phyloP scores from a whole-genome alignment of 345 rosid species.

The Bruguiera gymnorhiza region DNA sequence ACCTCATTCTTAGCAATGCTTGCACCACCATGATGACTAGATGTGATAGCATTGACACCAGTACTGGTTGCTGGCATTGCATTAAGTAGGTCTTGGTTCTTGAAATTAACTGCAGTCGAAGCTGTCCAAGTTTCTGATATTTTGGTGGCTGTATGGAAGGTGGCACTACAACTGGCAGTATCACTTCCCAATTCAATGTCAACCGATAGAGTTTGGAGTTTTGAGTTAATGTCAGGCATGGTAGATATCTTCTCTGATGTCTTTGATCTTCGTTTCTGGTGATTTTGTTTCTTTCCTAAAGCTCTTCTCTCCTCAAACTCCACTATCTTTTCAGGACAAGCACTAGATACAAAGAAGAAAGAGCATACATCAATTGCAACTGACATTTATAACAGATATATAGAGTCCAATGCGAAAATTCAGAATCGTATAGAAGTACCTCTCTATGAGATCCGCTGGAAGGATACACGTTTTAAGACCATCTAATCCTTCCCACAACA shows the following conservation, averaged over 20 bases:
- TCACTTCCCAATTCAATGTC: constrained; percentile 40
- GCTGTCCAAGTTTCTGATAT: constrained; percentile 24
- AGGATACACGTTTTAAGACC: constrained; percentile 66
- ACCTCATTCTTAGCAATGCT: constrained; percentile 35
- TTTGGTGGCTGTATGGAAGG: constrained; percentile 19
- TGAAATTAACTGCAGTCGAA: constrained; percentile 8
- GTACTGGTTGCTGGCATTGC: constrained; percentile 25
- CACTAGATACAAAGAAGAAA: constrained; percentile 36
- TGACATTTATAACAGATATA: not conserved
- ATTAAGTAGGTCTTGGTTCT: constrained; percentile 14
- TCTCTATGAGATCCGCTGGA: constrained; percentile 72
- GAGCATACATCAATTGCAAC: not conserved
- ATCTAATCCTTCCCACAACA: constrained; percentile 59
- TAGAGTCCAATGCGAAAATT: not conserved
- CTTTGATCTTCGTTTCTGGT: constrained; percentile 33
- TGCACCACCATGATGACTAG: constrained; percentile 8
- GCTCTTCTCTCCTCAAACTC: constrained; percentile 66
- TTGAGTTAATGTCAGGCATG: constrained; percentile 44
- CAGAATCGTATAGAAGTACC: constrained; percentile 36
- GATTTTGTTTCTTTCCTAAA: constrained; percentile 45
- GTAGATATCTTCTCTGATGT: constrained; percentile 32
- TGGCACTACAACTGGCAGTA: not conserved
- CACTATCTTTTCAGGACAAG: constrained; percentile 77
- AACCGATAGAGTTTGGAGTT: constrained; percentile 59
- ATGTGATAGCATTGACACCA: constrained; percentile 3